phyloP scores from a whole-genome alignment of 2,329 filamentous ascomycete species.

The Byssochlamys sp. region DNA sequence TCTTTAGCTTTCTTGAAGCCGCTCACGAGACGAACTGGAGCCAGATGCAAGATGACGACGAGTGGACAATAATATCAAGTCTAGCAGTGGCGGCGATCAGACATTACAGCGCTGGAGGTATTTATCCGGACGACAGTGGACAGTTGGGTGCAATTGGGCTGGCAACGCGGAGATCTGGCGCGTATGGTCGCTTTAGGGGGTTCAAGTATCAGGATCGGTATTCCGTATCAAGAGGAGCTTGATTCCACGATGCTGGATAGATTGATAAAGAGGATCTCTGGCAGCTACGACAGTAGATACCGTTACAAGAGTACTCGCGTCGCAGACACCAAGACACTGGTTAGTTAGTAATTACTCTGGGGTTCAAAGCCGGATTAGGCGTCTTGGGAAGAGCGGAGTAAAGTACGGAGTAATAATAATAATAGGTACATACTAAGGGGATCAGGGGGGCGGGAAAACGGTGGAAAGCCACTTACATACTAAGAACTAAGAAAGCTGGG shows the following conservation, averaged over 20 bases:
- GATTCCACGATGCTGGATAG: not conserved
- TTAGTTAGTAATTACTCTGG: not conserved
- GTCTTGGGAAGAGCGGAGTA: not conserved
- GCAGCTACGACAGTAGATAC: not conserved
- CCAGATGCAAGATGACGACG: slow-evolving; percentile 13
- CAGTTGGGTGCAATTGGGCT: not conserved
- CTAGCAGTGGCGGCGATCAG: not conserved
- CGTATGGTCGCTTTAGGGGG: not conserved
- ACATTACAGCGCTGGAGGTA: not conserved
- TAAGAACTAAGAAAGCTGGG: not conserved
- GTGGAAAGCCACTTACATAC: no score
- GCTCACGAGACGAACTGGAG: slow-evolving; percentile 13
- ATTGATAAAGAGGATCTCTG: not conserved
- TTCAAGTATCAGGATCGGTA: not conserved
- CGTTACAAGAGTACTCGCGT: not conserved
- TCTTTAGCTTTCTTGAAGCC: not conserved
- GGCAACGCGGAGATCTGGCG: no score
- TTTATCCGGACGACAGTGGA: not conserved
- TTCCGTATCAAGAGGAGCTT: not conserved
- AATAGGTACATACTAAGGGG: not conserved
- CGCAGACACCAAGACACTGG: not conserved
- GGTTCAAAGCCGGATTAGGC: not conserved
- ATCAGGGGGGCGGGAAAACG: not conserved
- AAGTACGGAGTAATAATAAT: not conserved
- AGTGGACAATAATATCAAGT: not conserved